Conservation (phyloP, 345 rosid genomes). For the Pistacia integerrima region DNA sequence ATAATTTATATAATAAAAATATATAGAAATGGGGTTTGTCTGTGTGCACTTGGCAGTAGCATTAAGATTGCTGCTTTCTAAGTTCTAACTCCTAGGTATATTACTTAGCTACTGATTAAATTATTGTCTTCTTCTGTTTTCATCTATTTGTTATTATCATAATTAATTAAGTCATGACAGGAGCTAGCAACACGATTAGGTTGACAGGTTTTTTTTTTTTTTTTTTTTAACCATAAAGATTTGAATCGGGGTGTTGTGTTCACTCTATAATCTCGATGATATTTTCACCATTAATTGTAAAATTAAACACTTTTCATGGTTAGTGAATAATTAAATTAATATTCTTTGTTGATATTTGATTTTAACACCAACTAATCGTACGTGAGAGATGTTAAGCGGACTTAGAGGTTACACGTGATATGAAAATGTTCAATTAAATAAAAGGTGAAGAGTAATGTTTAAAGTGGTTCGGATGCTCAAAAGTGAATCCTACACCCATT, state of each 20-base stretch:
- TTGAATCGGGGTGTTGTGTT: background rate
- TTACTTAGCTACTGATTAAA: background rate
- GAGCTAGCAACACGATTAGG: background rate
- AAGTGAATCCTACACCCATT: too few species aligned
- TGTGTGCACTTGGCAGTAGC: slow-evolving; percentile 48
- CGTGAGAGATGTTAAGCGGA: too few species aligned
- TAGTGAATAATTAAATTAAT: too few species aligned
- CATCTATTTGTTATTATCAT: slow-evolving; percentile 4
- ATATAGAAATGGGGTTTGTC: slow-evolving; percentile 42
- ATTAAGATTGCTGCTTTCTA: slow-evolving; percentile 41
- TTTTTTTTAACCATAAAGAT: background rate
- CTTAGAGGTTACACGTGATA: too few species aligned
- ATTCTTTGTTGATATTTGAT: too few species aligned
- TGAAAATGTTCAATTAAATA: too few species aligned
- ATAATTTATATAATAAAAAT: slow-evolving; percentile 22
- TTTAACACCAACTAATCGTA: too few species aligned
- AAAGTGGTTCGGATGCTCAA: too few species aligned
- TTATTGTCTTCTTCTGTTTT: slow-evolving; percentile 17
- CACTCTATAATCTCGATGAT: too few species aligned
- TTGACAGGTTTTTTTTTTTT: background rate
- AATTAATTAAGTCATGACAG: background rate
- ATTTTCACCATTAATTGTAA: too few species aligned
- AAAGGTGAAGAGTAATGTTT: too few species aligned
- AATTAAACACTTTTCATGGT: too few species aligned
- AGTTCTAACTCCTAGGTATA: slow-evolving; percentile 65